Evolutionary conservation across 805 yeast species (phyloP).

Genomic region (Pichia insulana): DNA sequence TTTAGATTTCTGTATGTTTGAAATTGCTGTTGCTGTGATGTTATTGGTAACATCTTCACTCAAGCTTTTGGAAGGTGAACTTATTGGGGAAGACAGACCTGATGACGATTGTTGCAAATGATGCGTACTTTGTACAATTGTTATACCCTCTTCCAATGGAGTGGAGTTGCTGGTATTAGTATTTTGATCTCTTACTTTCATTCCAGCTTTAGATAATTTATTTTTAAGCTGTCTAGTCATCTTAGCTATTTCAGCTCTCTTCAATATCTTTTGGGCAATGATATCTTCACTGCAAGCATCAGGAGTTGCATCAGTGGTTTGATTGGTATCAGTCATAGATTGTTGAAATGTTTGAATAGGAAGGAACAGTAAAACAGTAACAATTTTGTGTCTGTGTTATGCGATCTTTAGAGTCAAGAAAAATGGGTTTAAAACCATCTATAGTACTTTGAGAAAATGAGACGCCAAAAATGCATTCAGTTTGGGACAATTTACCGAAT

Average conservation of each 20-base stretch:
- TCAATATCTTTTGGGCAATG: conserved; percentile 36
- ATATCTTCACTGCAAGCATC: conserved; percentile 26
- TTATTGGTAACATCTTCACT: conserved; percentile 11
- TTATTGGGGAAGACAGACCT: conserved; percentile 8
- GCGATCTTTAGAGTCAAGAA: no score
- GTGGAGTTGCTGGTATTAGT: conserved; percentile 8
- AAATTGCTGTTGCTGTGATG: conserved; percentile 15
- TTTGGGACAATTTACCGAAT: no score
- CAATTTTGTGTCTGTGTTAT: no score
- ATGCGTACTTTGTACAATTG: no score
- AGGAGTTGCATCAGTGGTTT: conserved; percentile 3
- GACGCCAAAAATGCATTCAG: no score
- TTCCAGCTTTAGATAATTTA: conserved; percentile 34
- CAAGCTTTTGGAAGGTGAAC: conserved; percentile 15
- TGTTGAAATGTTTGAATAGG: neutral
- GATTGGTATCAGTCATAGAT: no score
- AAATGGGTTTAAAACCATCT: no score
- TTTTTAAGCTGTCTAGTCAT: conserved; percentile 36
- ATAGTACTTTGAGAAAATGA: no score
- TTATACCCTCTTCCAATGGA: no score
- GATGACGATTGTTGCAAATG: conserved; percentile 2
- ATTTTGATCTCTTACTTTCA: conserved; percentile 28
- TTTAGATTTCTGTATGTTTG: conserved; percentile 12
- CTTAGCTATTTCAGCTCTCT: conserved; percentile 38
- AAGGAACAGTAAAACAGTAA: no score